A percentile compares a stretch with the other conserved stretches of the same genome.
Conservation (phyloP, 345 rosid species). For the Erodium maritimum region DNA sequence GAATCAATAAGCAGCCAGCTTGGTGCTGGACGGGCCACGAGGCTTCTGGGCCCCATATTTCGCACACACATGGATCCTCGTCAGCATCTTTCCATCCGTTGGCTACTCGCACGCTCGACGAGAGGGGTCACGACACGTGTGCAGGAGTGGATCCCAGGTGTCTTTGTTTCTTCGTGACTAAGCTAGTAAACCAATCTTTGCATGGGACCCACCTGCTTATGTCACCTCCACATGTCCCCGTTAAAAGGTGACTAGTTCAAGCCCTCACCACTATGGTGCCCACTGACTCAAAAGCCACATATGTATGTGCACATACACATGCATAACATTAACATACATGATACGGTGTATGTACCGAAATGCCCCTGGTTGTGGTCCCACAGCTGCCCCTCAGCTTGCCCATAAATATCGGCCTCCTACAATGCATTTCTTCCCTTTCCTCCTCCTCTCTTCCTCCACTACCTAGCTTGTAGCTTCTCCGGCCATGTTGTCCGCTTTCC, state of each 20-base stretch:
- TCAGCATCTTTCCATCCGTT: conserved; percentile 9
- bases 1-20: background rate
- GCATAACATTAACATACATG: background rate
- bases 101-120: conserved; percentile 10
- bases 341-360: background rate
- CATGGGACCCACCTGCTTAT: conserved; percentile 11
- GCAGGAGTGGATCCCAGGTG: background rate
- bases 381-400: background rate
- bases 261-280: conserved; percentile 28
- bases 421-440: conserved; percentile 85
- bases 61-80: conserved; percentile 8
- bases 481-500: conserved; percentile 46
- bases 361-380: conserved; percentile 13
- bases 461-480: conserved; percentile 12
- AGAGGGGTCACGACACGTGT: background rate
- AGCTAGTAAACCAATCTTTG: conserved; percentile 15
- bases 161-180: conserved; percentile 33
- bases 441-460: conserved; percentile 29
- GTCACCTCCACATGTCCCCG: conserved; percentile 9
- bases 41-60: no score
- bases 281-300: conserved; percentile 41
- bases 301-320: background rate
- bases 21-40: background rate
- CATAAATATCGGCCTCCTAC: conserved; percentile 51
- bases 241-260: conserved; percentile 7